Evolutionary conservation across 2,329 filamentous ascomycete genomes (phyloP), one percentile per base, ranked within the genome.

Genomic region (Phialophora tarda): DNA sequence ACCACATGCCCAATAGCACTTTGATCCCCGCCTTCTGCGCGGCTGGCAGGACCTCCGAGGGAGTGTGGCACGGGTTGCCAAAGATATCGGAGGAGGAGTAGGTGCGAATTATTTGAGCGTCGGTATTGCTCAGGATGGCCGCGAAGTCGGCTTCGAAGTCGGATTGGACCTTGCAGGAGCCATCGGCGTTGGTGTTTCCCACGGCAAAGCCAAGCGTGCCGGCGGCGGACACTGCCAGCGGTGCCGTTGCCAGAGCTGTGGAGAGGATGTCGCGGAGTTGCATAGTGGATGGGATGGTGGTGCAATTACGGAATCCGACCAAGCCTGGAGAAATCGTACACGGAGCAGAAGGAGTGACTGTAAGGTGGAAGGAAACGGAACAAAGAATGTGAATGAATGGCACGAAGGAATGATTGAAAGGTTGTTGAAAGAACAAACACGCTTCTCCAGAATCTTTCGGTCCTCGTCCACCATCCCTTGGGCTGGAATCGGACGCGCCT

Each of bases 1-100:
- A 88, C 89, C 89, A 91, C 74, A 91, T 85, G 67, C 88, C 89
- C 48, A 91, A 78, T n/a, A 91, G 80, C 68, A 91, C 88, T 78
- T 89, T 81, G 78, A 90, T 88, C 21, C 82, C 84, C 77, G 88
- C 87, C 54, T 76, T 76, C 80, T 88, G 86, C 1, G 89, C 89
- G 41, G 88, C 88, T 3, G 88, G 88, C 30, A 91, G 77, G 62
- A 90, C 86, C 68, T 86, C 78, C 75, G 85, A 80, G 6, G 88
- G 86, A 53, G 84, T 85, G 69, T 90, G 82, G 78, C 89, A 91
- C 38, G 67, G 53, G 55, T 73, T 72, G 51, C 71, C 73, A 59
- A 41, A 71, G 50, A 58, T 55, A 64, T 91, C 87, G 61, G 81
- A 84, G 21, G 87, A 86, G 23, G 88, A 83, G 77, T 91, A 92